phyloP scores from a whole-genome alignment of 148 eudicot species.

The Cornus controversa region DNA sequence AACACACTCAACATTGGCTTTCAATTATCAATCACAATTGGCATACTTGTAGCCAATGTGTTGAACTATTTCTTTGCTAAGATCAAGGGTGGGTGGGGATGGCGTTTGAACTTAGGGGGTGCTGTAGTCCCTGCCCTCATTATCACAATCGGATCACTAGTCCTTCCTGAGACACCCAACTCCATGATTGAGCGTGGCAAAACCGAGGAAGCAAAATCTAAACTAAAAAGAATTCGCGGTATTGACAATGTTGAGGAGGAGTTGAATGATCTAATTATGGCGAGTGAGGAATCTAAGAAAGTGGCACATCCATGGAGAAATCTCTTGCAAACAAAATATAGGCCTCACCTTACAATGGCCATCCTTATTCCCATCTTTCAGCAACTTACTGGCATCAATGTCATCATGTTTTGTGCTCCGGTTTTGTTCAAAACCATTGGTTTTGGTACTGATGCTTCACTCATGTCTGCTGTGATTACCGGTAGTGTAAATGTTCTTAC shows the following conservation, averaged over 20 bases:
- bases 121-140: slow-evolving; percentile 44
- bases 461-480: slow-evolving; percentile 34
- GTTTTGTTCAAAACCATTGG: slow-evolving; percentile 39
- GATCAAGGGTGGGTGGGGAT: slow-evolving; percentile 38
- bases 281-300: slow-evolving; percentile 23
- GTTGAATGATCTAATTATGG: slow-evolving; percentile 28
- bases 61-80: slow-evolving; percentile 39
- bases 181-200: slow-evolving; percentile 29
- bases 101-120: slow-evolving; percentile 43
- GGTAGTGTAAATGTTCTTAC: slow-evolving; percentile 28
- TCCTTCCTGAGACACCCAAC: slow-evolving; percentile 50
- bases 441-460: slow-evolving; percentile 28
- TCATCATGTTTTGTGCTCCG: slow-evolving; percentile 47
- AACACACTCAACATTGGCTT: slow-evolving; percentile 44
- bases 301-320: slow-evolving; percentile 29
- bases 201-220: slow-evolving; percentile 18
- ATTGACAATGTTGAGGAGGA: slow-evolving; percentile 30
- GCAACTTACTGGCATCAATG: slow-evolving; percentile 47
- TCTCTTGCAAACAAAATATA: slow-evolving; percentile 28
- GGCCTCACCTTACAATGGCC: slow-evolving; percentile 43
- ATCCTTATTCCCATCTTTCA: slow-evolving; percentile 39
- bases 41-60: slow-evolving; percentile 30
- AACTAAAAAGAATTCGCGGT: slow-evolving; percentile 30
- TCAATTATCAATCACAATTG: slow-evolving; percentile 34
- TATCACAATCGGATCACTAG: slow-evolving; percentile 30